Evolutionary conservation across 2,329 filamentous ascomycete species (phyloP), one percentile per base, ranked within the genome.

Genomic region (Salinomyces thailandicus): DNA sequence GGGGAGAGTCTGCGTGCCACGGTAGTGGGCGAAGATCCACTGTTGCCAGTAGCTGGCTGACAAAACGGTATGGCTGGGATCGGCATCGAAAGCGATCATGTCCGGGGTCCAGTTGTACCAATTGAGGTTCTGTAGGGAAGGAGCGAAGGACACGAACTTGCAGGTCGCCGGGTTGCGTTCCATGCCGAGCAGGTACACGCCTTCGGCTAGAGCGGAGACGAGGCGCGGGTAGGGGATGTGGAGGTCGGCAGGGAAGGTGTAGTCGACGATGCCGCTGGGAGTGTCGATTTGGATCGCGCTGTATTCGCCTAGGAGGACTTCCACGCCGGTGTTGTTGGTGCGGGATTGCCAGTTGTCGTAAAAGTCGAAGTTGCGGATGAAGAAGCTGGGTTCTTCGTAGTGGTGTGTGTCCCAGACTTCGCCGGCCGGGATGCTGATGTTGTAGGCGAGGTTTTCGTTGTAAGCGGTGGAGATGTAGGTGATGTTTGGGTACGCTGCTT

Each of bases 341-440:
- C 9, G 15, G 9, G n/a, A 16, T 27, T 36, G 34, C 34, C 34
- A 36, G 16, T 36, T 36, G 26, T 36, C 34, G 16, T 19, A 36
- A 12, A 18, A 19, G 26, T 36, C 26, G 18, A 36, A 36, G 17
- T n/a, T 16, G n/a, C n/a, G 5, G 34, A 36, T 14, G 7, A 36
- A 36, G 26, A 13, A 29, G 2, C 14, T 18, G 5, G 34, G 24
- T 18, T 18, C 26, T n/a, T 29, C 34, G 34, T 36, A 36, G 26
- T 18, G 17, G 18, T 36, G 34, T 2, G 14, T 22, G 13, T 36
- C 34, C 34, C 34, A 36, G 6, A 36, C 9, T 5, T 8, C 26
- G 7, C 24, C 26, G 6, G 14, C 11, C 5, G 34, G 34, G n/a
- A 36, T 18, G 16, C 5, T 30, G 7, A 36, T 36, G 27, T 36